Conservation (phyloP, 495 filamentous ascomycete genomes). For the Penicillium canariense region DNA sequence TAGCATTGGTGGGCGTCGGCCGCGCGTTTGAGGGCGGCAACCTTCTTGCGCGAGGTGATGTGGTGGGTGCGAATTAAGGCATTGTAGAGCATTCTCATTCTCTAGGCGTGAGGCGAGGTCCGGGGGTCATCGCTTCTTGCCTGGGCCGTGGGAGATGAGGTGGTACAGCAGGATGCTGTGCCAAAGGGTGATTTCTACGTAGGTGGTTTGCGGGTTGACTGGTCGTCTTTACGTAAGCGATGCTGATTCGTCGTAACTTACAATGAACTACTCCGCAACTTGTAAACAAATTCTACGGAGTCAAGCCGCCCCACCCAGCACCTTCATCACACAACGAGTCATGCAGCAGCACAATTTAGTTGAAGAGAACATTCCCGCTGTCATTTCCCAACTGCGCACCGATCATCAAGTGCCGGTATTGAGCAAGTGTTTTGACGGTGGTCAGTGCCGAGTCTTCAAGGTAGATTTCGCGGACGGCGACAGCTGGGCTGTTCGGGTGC, state of each 20-base stretch:
- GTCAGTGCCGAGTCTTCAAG: constrained; percentile 17
- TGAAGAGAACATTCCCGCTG: constrained; percentile 6
- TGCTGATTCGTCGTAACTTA: too few relatives aligned
- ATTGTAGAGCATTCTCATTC: constrained; percentile 42
- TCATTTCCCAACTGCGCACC: constrained; percentile 11
- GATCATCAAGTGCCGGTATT: constrained; percentile 9
- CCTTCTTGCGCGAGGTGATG: constrained; percentile 79
- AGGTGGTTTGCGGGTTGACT: too few relatives aligned
- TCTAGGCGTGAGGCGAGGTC: too few relatives aligned
- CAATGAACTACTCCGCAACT: too few relatives aligned
- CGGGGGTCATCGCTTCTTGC: background rate
- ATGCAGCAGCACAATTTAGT: background rate
- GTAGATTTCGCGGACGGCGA: constrained; percentile 12
- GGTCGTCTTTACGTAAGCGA: too few relatives aligned
- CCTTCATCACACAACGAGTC: too few relatives aligned
- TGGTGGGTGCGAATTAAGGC: constrained; percentile 76
- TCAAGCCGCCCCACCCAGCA: too few relatives aligned
- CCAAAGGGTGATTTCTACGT: too few relatives aligned
- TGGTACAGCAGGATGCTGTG: too few relatives aligned
- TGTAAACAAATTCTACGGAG: too few relatives aligned
- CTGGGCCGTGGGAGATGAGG: too few relatives aligned
- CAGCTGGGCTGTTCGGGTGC: constrained; percentile 18
- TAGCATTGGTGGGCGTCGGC: constrained; percentile 54
- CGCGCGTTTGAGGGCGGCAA: constrained; percentile 61
- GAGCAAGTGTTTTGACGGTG: constrained; percentile 2